Evolutionary conservation across 2,329 filamentous ascomycete genomes (phyloP).

Genomic region (Thelonectria olida): DNA sequence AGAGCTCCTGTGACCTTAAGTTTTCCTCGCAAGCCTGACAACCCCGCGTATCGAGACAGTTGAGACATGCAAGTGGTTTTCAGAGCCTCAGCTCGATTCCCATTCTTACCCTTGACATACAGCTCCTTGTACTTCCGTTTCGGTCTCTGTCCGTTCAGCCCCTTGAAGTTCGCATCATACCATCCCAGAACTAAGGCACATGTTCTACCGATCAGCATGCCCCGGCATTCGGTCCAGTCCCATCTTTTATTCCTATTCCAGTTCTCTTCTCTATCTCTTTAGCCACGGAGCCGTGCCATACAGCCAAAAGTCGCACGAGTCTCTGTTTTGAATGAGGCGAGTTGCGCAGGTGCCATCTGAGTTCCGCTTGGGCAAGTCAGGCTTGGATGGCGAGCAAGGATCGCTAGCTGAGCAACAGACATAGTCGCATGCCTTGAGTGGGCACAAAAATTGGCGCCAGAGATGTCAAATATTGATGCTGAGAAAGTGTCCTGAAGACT

Average conservation of each 20-base stretch:
- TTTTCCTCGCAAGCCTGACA: too few species aligned
- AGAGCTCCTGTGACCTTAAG: too few species aligned
- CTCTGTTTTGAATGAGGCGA: constrained; percentile 39
- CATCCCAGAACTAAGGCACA: constrained; percentile 11
- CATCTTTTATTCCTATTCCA: constrained; percentile 41
- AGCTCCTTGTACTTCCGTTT: too few species aligned
- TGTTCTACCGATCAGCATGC: constrained; percentile 15
- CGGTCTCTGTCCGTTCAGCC: too few species aligned
- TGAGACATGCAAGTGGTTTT: too few species aligned
- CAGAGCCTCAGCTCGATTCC: too few species aligned
- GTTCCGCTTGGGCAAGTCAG: constrained; percentile 42
- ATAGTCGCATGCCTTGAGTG: constrained; percentile 25
- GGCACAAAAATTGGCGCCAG: too few species aligned
- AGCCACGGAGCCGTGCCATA: constrained; percentile 20
- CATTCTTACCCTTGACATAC: too few species aligned
- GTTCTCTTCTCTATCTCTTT: constrained; percentile 25
- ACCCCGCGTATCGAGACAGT: too few species aligned
- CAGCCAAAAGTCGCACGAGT: constrained; percentile 44
- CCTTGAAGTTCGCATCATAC: too few species aligned
- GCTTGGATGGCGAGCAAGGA: constrained; percentile 25
- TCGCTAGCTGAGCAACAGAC: constrained; percentile 46
- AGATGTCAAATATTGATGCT: too few species aligned
- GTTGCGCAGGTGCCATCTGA: constrained; percentile 44
- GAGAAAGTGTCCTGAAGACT: too few species aligned
- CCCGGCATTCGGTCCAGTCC: constrained; percentile 35